Base-by-base conservation (phyloP, 2,329 filamentous ascomycete species). In the Aphanocladium album region DNA sequence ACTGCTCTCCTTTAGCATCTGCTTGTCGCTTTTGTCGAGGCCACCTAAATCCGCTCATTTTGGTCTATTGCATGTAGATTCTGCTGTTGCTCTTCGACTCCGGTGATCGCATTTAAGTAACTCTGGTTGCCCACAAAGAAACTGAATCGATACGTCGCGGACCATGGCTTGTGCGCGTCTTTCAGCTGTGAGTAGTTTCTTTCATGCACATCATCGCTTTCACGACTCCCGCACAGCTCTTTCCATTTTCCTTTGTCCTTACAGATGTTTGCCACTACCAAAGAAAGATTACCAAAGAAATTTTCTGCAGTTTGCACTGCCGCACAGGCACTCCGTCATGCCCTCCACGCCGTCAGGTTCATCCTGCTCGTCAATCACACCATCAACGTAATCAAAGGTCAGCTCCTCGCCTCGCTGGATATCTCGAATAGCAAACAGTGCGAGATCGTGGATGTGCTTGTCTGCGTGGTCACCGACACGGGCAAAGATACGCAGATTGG, bases 331-430 rank as follows among this genome's bases (percentile, higher is more conserved):
- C 60, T 64, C 72, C 5, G 79, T 81, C 83, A 86, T 86, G 61
- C 83, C 78, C 62, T 77, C 73, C 11, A 69, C 74, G 62, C 74
- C 77, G 5, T 69, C 68, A 4, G 63, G 62, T 35, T 75, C 76
- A 35, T 77, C 76, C 45, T 84, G 78, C 2, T 80, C 77, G 35
- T 77, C 74, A 9, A 83, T 81, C 25, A 84, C 80, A 9, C 86
- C 86, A 65, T 89, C 88, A 6, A 89, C 79, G 67, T 95, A 95
- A 67, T 93, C 89, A 70, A 95, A 93, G 0, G 88, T 92, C 35
- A 95, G 73, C 71, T 95, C 90, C 35, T 87, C 83, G 1, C 83
- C 83, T 1, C 81, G 80, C 0, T 76, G 74, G 30, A 93, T 90
- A 57, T 89, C 81, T 46, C 80, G 76, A 33, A 86, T 81, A 0